Percentiles rank a stretch among this genome's conserved stretches.
phyloP scores from a whole-genome alignment of 1,284 basidiomycete genomes.

The Xerocomus amazonicus region DNA sequence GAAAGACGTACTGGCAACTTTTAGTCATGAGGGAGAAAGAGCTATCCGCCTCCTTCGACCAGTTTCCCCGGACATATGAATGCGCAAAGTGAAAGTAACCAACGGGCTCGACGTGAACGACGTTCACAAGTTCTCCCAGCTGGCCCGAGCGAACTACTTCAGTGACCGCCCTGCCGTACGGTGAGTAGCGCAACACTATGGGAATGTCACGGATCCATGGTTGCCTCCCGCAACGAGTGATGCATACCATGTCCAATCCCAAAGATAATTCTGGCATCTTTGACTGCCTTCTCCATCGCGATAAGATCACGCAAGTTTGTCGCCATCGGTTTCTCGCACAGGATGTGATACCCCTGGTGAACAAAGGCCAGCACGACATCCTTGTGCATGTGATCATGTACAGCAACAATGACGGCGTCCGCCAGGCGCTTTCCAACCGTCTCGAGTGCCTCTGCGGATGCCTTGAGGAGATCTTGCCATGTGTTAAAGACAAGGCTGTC shows the following conservation, averaged over 20 bases:
- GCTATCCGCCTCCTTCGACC: conserved; percentile 65
- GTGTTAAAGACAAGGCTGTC: conserved; percentile 61
- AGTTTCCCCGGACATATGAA: conserved; percentile 80
- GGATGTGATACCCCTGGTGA: conserved; percentile 77
- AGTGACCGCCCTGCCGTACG: conserved; percentile 70
- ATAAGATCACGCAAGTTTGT: conserved; percentile 70
- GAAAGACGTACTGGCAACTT: conserved; percentile 69
- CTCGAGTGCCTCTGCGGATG: conserved; percentile 61
- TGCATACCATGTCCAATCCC: conserved; percentile 78
- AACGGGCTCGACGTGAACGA: conserved; percentile 74
- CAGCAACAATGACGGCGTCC: conserved; percentile 75
- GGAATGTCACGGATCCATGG: conserved; percentile 1
- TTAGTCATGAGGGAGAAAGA: conserved; percentile 86
- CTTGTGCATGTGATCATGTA: conserved; percentile 75
- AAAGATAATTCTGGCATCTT: conserved; percentile 68
- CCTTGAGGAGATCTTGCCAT: conserved; percentile 70
- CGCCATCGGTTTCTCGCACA: conserved; percentile 91
- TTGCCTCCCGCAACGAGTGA: neutral
- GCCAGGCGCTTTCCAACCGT: conserved; percentile 65
- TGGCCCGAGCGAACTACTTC: conserved; percentile 66
- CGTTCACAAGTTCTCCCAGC: conserved; percentile 76
- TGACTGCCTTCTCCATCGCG: conserved; percentile 68
- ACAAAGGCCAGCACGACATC: conserved; percentile 73
- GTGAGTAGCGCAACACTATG: conserved; percentile 82
- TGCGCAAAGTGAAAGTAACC: conserved; percentile 84